phyloP scores from a whole-genome alignment of 169 alveolate species.

The Plasmodium chabaudi region DNA sequence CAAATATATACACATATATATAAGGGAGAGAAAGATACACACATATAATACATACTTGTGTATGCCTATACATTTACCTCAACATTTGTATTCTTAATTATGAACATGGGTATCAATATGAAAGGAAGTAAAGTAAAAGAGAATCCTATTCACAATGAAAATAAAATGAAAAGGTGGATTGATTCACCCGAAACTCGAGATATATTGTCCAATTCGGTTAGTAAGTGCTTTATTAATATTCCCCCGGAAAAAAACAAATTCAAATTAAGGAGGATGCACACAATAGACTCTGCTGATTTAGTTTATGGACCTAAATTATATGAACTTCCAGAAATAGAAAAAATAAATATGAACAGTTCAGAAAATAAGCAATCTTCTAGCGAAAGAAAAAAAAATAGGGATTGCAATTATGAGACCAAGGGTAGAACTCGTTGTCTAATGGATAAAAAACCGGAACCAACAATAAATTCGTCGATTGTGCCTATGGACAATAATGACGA shows the following conservation, averaged over 20 bases:
- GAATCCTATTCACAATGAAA: too few relatives aligned
- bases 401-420: background rate
- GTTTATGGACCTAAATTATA: background rate
- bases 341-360: background rate
- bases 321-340: background rate
- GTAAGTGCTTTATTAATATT: conserved; percentile 15
- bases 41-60: background rate
- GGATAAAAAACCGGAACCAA: too few relatives aligned
- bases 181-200: conserved; percentile 10
- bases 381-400: background rate
- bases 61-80: background rate
- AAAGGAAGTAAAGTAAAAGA: background rate
- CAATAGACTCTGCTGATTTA: conserved; percentile 24
- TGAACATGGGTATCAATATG: background rate
- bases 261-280: conserved; percentile 4
- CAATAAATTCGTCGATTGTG: too few relatives aligned
- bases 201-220: background rate
- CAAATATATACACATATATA: background rate
- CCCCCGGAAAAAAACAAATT: background rate
- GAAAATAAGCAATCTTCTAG: background rate
- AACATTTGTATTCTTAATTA: background rate
- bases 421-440: too few relatives aligned
- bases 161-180: background rate
- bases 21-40: background rate
- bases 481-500: too few relatives aligned